Percentiles rank a stretch among this genome's conserved stretches.
These are phyloP conservation scores for Collybiopsis confluens DNA, from an alignment of 768 basidiomycete genomes.

Conservation along the genomic window DNA sequence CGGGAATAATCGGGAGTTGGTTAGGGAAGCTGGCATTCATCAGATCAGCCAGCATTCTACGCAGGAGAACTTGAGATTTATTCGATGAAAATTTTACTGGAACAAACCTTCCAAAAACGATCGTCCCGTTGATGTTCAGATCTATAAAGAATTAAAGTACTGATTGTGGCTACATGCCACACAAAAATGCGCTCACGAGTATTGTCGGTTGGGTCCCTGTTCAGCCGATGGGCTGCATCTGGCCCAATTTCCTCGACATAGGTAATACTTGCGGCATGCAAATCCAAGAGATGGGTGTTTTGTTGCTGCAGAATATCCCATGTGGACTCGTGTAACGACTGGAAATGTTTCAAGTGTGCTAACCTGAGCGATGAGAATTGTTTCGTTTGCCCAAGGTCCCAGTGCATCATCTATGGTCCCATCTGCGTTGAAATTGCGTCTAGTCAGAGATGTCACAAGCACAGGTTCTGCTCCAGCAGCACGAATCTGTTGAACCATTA, in stretches of 20 bases:
- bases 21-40: constrained; percentile 28
- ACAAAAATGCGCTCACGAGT: constrained; percentile 23
- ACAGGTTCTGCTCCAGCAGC: constrained; percentile 35
- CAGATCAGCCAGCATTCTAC: constrained; percentile 35
- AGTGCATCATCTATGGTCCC: constrained; percentile 32
- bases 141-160: constrained; percentile 15
- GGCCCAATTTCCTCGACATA: constrained; percentile 38
- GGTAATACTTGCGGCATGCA: constrained; percentile 33
- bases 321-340: constrained; percentile 22
- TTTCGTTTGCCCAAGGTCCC: constrained; percentile 34
- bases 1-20: constrained; percentile 31
- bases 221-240: constrained; percentile 33
- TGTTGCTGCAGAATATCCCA: constrained; percentile 25
- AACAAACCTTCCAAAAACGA: constrained; percentile 28
- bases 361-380: constrained; percentile 9
- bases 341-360: background rate
- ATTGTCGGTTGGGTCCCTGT: constrained; percentile 33
- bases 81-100: too few species aligned
- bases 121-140: constrained; percentile 35
- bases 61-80: constrained; percentile 11
- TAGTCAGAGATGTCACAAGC: constrained; percentile 35
- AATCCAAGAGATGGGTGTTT: constrained; percentile 32
- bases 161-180: background rate
- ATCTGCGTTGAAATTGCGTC: constrained; percentile 31
- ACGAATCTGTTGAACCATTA: constrained; percentile 33